Evolutionary conservation across 305 asterid genomes (phyloP).

Genomic region (Solanum hybrid): DNA sequence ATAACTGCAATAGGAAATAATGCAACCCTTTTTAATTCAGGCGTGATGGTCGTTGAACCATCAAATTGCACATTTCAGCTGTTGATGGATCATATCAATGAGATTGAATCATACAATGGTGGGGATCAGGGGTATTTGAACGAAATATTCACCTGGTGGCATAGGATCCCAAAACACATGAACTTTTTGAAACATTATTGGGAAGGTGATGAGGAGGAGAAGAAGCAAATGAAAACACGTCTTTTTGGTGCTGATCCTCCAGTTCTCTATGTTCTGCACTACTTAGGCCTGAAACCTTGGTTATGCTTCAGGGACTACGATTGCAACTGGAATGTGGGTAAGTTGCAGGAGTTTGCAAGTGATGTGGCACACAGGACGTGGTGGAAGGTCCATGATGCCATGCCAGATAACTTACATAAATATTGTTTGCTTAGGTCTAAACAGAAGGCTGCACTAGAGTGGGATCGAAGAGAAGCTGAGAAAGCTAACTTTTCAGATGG

Average conservation of each 20-base stretch:
- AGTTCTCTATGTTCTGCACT: conserved; percentile 66
- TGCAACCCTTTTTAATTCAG: conserved; percentile 83
- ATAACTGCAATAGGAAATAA: conserved; percentile 81
- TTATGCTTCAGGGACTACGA: conserved; percentile 82
- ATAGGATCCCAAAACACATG: conserved; percentile 79
- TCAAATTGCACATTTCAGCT: conserved; percentile 75
- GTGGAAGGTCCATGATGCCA: conserved; percentile 93
- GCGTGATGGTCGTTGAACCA: conserved; percentile 91
- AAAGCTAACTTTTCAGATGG: conserved; percentile 65
- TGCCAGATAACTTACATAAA: conserved; percentile 76
- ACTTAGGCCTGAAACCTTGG: conserved; percentile 85
- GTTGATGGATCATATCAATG: conserved; percentile 77
- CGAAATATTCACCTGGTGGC: conserved; percentile 96
- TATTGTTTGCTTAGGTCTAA: conserved; percentile 78
- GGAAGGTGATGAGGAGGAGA: conserved; percentile 67
- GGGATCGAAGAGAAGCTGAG: conserved; percentile 82
- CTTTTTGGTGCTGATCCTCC: conserved; percentile 84
- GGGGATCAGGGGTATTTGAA: conserved; percentile 93
- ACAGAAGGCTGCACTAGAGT: conserved; percentile 83
- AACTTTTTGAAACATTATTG: conserved; percentile 82
- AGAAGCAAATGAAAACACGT: conserved; percentile 44
- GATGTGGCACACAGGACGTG: conserved; percentile 74
- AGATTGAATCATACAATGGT: conserved; percentile 81
- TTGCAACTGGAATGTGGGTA: conserved; percentile 78
- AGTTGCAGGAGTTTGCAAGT: conserved; percentile 68